Conservation (phyloP, 352 stramenopile species). For the Pythium phragmitis region DNA sequence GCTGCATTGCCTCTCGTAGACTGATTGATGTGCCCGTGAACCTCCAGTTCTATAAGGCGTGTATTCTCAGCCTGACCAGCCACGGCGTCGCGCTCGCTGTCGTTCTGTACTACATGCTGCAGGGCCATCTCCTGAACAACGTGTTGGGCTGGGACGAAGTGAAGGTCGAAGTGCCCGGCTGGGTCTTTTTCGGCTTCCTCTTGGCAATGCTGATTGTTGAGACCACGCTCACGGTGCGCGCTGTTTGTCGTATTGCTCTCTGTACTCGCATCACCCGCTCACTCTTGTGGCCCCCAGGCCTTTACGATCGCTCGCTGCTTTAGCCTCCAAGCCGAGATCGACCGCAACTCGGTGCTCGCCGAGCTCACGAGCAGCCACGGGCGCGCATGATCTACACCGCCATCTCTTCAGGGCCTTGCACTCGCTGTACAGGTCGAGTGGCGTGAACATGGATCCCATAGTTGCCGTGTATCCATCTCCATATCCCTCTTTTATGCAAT, state of each 20-base stretch:
- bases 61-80: constrained; percentile 48
- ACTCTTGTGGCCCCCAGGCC: constrained; percentile 24
- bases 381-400: constrained; percentile 21
- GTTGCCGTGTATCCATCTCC: constrained; percentile 9
- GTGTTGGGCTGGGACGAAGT: constrained; percentile 33
- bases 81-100: constrained; percentile 61
- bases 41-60: constrained; percentile 55
- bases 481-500: constrained; percentile 3
- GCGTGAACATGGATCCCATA: neutral
- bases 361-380: constrained; percentile 35
- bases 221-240: constrained; percentile 60
- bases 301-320: constrained; percentile 52
- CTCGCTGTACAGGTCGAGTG: neutral
- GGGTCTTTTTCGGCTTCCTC: constrained; percentile 65
- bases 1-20: too few relatives aligned
- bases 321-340: constrained; percentile 69
- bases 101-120: constrained; percentile 55
- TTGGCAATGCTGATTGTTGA: constrained; percentile 50
- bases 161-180: constrained; percentile 30
- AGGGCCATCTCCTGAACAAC: constrained; percentile 55
- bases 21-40: neutral
- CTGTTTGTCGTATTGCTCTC: neutral
- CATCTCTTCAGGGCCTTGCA: neutral
- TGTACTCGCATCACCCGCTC: neutral
- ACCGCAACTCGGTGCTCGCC: constrained; percentile 66